phyloP scores from a whole-genome alignment of 148 eudicot genomes.

The Cornus florida region DNA sequence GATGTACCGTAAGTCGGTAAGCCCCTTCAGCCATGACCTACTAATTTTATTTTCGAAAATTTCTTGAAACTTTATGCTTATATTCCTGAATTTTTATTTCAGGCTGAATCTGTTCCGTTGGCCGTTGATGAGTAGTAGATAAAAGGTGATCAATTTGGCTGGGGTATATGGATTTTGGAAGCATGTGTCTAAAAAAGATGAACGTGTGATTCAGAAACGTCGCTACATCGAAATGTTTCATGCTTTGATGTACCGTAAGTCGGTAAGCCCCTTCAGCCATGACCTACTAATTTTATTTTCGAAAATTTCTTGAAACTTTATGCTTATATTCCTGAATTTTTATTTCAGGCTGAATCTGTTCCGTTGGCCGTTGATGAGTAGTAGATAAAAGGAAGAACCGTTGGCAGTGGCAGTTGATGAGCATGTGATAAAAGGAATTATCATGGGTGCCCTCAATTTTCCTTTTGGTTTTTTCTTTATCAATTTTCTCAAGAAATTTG shows the following conservation, averaged over 20 bases:
- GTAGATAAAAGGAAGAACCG: too few species aligned
- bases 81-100: neutral
- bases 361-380: neutral
- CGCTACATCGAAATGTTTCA: constrained; percentile 38
- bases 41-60: too few species aligned
- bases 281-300: too few species aligned
- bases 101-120: constrained; percentile 9
- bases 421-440: too few species aligned
- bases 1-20: constrained; percentile 23
- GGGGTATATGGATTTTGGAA: constrained; percentile 38
- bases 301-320: too few species aligned
- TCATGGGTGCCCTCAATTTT: too few species aligned
- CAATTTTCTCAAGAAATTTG: too few species aligned
- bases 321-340: too few species aligned
- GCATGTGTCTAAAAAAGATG: constrained; percentile 24
- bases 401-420: too few species aligned
- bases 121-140: neutral
- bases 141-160: constrained; percentile 27
- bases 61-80: too few species aligned
- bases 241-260: constrained; percentile 20
- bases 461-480: too few species aligned
- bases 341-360: constrained; percentile 11
- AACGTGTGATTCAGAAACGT: constrained; percentile 2
- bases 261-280: constrained; percentile 12
- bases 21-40: neutral